These are phyloP conservation scores for Botrytis byssoidea DNA, from an alignment of 2,329 filamentous ascomycete species.

Conservation along the genomic window DNA sequence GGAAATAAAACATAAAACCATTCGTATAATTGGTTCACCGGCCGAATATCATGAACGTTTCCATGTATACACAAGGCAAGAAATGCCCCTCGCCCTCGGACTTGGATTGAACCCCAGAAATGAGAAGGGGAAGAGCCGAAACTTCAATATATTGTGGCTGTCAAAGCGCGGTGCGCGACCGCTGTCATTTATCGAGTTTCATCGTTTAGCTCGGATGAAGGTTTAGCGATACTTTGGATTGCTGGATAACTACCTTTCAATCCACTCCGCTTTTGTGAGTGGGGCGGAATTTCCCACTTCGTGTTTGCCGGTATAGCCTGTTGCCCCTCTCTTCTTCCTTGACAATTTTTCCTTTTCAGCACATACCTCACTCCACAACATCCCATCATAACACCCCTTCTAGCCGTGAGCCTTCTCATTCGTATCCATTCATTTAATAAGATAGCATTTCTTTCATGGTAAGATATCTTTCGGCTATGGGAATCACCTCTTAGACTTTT, in stretches of 20 bases:
- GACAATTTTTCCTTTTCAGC: neutral
- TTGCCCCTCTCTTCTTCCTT: slow-evolving; percentile 5
- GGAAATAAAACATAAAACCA: neutral
- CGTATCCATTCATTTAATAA: neutral
- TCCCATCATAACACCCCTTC: neutral
- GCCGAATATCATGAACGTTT: neutral
- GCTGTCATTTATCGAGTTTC: slow-evolving; percentile 10
- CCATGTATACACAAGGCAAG: neutral
- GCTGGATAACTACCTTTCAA: neutral
- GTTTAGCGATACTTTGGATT: neutral
- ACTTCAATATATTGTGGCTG: neutral
- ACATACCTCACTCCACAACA: neutral
- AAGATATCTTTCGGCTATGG: neutral
- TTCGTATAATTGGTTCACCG: neutral
- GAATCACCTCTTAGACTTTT: neutral
- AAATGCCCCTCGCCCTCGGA: neutral
- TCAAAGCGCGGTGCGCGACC: slow-evolving; percentile 12
- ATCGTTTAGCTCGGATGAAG: neutral
- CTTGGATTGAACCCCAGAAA: neutral
- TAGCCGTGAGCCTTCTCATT: neutral
- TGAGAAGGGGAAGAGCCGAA: neutral
- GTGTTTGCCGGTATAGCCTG: neutral
- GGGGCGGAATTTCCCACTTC: neutral
- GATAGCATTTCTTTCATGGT: neutral
- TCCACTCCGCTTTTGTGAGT: neutral